These are phyloP conservation scores for Cadophora malorum DNA, from an alignment of 2,329 filamentous ascomycete species.

Conservation along the genomic window DNA sequence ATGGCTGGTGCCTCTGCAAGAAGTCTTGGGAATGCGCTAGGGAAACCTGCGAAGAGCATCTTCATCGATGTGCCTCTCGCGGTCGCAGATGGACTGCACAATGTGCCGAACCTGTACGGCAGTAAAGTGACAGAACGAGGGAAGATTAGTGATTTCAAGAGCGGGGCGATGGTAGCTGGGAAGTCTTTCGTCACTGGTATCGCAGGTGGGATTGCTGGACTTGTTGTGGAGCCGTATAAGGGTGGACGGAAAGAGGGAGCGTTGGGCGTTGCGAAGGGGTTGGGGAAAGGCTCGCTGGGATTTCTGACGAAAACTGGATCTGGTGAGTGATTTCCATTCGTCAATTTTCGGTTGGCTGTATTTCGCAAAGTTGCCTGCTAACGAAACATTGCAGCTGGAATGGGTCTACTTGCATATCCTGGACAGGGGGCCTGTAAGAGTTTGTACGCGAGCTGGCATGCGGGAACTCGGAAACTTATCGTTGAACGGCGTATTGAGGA, in stretches of 20 bases:
- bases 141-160: slow-evolving; percentile 78
- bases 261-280: slow-evolving; percentile 28
- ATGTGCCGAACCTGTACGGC: slow-evolving; percentile 62
- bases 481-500: slow-evolving; percentile 1
- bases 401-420: not conserved
- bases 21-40: slow-evolving; percentile 20
- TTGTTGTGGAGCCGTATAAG: slow-evolving; percentile 32
- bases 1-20: slow-evolving; percentile 25
- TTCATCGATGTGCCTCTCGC: slow-evolving; percentile 57
- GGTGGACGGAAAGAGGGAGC: slow-evolving; percentile 31
- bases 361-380: not conserved
- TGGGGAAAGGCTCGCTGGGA: slow-evolving; percentile 30
- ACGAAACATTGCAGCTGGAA: not conserved
- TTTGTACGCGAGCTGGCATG: slow-evolving; percentile 6
- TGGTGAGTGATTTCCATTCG: not conserved
- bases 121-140: slow-evolving; percentile 79
- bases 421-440: not conserved
- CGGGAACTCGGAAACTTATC: not conserved
- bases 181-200: slow-evolving; percentile 48
- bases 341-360: too few species aligned
- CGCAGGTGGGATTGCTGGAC: slow-evolving; percentile 4
- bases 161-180: slow-evolving; percentile 75
- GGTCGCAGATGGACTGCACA: slow-evolving; percentile 57
- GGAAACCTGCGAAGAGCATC: slow-evolving; percentile 33
- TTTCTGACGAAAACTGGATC: slow-evolving; percentile 27